Conservation (phyloP, 2,329 filamentous ascomycete genomes). For the Dactylonectria estremocensis region DNA sequence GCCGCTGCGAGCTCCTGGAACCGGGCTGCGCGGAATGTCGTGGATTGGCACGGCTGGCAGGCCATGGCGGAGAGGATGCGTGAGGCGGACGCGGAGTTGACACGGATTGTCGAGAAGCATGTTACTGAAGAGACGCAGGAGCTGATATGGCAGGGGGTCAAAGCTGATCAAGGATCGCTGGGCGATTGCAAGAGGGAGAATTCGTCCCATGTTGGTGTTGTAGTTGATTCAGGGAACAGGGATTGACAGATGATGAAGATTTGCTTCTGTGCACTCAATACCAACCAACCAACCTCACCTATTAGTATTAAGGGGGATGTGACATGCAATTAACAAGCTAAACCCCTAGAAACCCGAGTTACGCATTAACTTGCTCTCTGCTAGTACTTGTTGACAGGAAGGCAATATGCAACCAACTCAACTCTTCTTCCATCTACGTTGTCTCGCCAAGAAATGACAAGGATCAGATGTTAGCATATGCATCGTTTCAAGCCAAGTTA, state of each 20-base stretch:
- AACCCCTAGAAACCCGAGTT: too few relatives aligned
- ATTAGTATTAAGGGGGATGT: conserved; percentile 2
- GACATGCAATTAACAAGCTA: neutral
- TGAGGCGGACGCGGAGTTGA: conserved; percentile 48
- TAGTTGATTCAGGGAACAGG: conserved; percentile 2
- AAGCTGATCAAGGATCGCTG: conserved; percentile 3
- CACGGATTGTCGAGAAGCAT: conserved; percentile 40
- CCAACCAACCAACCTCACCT: neutral
- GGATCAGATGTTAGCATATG: neutral
- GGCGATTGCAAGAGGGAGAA: neutral
- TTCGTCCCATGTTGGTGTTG: conserved; percentile 7
- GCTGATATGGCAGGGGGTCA: conserved; percentile 37
- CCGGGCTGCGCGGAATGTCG: conserved; percentile 54
- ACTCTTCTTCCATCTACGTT: neutral
- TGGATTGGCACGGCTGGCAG: conserved; percentile 53
- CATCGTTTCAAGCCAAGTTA: neutral
- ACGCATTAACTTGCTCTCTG: too few relatives aligned
- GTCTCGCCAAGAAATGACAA: neutral
- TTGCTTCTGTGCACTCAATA: neutral
- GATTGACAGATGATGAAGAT: neutral
- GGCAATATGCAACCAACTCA: neutral
- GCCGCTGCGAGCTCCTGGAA: conserved; percentile 57
- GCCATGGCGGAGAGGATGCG: conserved; percentile 47
- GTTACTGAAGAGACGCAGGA: conserved; percentile 35
- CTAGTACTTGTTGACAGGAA: neutral